Conservation (phyloP, 192 early-diverging fungal genomes). For the Coemansia sp. region DNA sequence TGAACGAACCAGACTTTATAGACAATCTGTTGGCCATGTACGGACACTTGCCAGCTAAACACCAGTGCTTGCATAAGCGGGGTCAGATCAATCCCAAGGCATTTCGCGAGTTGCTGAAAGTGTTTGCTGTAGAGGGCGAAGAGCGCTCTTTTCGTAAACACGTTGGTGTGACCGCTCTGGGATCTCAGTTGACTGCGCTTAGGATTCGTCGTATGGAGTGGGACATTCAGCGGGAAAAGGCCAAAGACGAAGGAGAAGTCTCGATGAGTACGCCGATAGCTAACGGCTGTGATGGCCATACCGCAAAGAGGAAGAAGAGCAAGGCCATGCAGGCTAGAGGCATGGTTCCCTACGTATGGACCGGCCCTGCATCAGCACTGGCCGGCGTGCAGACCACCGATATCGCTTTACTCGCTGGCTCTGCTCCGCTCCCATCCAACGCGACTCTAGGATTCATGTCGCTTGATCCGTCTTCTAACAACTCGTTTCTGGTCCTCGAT, state of each 20-base stretch:
- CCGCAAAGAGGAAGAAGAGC: slow-evolving; percentile 3
- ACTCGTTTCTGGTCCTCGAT: slow-evolving; percentile 9
- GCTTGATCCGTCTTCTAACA: not conserved
- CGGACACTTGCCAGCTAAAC: slow-evolving; percentile 33
- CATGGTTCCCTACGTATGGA: slow-evolving; percentile 41
- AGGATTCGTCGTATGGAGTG: slow-evolving; percentile 33
- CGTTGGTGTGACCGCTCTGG: slow-evolving; percentile 30
- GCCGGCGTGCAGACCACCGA: not conserved
- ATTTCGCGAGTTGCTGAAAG: slow-evolving; percentile 47
- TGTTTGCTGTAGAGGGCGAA: slow-evolving; percentile 58
- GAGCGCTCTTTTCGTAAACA: slow-evolving; percentile 55
- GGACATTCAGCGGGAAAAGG: slow-evolving; percentile 14
- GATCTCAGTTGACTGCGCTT: slow-evolving; percentile 24
- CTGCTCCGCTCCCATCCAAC: slow-evolving; percentile 5
- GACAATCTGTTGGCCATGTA: slow-evolving; percentile 58
- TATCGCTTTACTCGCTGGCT: slow-evolving; percentile 2
- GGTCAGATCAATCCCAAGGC: slow-evolving; percentile 57
- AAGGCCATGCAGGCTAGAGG: not conserved
- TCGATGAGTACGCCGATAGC: not conserved
- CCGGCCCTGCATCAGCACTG: slow-evolving; percentile 8
- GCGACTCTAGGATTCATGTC: not conserved
- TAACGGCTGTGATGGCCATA: not conserved
- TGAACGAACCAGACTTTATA: slow-evolving; percentile 58
- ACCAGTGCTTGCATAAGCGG: slow-evolving; percentile 58
- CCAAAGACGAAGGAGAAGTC: not conserved